These are phyloP conservation scores for Hirsutella minnesotensis DNA, from an alignment of 2,329 filamentous ascomycete species.

Conservation along the genomic window DNA sequence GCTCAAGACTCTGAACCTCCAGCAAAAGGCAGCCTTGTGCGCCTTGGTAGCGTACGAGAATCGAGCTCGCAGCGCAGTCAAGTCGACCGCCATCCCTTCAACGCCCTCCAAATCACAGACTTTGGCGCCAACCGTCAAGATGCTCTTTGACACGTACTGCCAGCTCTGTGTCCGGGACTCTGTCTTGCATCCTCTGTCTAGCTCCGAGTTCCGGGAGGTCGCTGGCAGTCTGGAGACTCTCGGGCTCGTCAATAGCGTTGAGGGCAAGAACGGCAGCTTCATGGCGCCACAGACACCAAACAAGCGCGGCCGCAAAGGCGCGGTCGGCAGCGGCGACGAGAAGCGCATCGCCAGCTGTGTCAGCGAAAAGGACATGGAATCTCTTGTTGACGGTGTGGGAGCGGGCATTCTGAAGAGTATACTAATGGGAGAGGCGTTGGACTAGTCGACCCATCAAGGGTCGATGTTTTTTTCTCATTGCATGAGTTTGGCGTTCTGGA, in stretches of 20 bases:
- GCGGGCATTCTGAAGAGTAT: constrained; percentile 51
- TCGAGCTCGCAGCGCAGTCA: constrained; percentile 43
- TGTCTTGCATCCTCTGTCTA: constrained; percentile 79
- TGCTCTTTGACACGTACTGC: constrained; percentile 74
- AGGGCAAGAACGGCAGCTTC: constrained; percentile 58
- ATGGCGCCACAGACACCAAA: constrained; percentile 56
- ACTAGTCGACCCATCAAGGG: constrained; percentile 19
- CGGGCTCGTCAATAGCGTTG: constrained; percentile 62
- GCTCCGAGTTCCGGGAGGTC: constrained; percentile 89
- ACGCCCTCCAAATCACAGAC: constrained; percentile 52
- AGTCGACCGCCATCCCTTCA: constrained; percentile 23
- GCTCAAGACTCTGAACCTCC: constrained; percentile 78
- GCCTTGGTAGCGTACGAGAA: constrained; percentile 80
- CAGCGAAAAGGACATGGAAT: constrained; percentile 66
- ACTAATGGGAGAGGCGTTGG: constrained; percentile 47
- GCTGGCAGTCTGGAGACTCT: constrained; percentile 80
- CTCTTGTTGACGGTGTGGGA: constrained; percentile 52
- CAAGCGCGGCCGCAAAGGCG: constrained; percentile 49
- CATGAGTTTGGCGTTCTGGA: background rate
- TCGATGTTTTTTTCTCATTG: background rate
- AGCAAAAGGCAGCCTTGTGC: constrained; percentile 92
- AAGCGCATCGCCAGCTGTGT: constrained; percentile 68
- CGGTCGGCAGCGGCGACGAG: constrained; percentile 52
- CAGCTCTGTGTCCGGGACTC: constrained; percentile 75
- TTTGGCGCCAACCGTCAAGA: constrained; percentile 68